Percentiles rank a stretch among this genome's conserved stretches.
These are phyloP conservation scores for Tricharina praecox DNA, from an alignment of 495 filamentous ascomycete genomes.

Conservation along the genomic window DNA sequence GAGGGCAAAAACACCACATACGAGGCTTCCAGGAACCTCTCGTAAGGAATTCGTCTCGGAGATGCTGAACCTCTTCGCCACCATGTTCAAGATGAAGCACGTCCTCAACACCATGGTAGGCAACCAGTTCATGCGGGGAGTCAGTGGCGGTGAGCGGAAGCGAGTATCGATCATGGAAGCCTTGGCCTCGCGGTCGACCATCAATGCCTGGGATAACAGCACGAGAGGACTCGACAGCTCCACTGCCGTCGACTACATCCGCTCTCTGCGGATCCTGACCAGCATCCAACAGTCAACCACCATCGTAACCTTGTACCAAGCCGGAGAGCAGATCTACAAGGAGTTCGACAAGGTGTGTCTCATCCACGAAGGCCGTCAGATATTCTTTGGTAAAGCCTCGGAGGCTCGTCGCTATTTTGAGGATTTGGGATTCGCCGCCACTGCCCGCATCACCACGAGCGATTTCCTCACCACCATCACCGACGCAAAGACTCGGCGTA, in stretches of 20 bases:
- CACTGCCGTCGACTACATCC: conserved; percentile 35
- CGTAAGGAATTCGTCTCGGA: conserved; percentile 32
- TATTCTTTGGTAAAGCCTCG: conserved; percentile 47
- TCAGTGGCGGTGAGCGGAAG: conserved; percentile 45
- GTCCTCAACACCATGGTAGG: conserved; percentile 72
- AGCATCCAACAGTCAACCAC: conserved; percentile 67
- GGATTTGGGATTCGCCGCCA: conserved; percentile 50
- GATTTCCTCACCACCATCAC: conserved; percentile 63
- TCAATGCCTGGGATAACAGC: conserved; percentile 41
- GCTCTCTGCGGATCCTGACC: conserved; percentile 45
- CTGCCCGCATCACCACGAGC: conserved; percentile 52
- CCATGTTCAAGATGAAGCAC: conserved; percentile 63
- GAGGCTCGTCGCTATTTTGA: conserved; percentile 53
- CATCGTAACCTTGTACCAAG: conserved; percentile 62
- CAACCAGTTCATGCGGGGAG: conserved; percentile 62
- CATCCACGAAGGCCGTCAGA: conserved; percentile 47
- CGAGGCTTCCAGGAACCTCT: conserved; percentile 31
- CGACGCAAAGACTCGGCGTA: conserved; percentile 51
- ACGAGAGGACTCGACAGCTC: conserved; percentile 39
- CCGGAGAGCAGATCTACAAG: conserved; percentile 53
- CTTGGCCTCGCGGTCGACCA: conserved; percentile 32
- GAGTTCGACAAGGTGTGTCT: conserved; percentile 57
- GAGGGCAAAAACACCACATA: conserved; percentile 34
- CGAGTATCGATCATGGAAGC: conserved; percentile 39
- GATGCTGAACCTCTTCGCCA: conserved; percentile 31